Conservation (phyloP, 164 flowering plant genomes). For the Warburgia ugandensis region DNA sequence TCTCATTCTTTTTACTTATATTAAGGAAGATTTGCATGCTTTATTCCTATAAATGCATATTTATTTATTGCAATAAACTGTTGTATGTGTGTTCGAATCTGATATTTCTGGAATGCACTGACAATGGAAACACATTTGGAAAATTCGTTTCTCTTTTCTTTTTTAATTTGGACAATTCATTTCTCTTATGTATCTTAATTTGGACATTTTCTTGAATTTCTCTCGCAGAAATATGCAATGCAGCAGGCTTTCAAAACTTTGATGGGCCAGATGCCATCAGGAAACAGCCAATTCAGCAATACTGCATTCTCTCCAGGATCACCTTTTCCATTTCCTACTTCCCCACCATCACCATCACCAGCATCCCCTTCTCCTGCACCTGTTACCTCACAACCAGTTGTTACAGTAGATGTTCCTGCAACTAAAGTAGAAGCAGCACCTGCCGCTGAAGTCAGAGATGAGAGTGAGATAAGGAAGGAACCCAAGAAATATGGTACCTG, state of each 20-base stretch:
- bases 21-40: no score
- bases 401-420: conserved; percentile 66
- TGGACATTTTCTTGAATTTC: conserved; percentile 4
- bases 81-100: no score
- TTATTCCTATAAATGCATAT: no score
- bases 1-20: no score
- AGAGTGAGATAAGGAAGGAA: conserved; percentile 36
- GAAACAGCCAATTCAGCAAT: conserved; percentile 44
- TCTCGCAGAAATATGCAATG: conserved; percentile 85
- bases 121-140: no score
- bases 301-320: conserved; percentile 55
- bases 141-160: not conserved
- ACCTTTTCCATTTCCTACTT: conserved; percentile 57
- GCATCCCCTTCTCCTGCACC: conserved; percentile 30
- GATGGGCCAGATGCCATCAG: conserved; percentile 76
- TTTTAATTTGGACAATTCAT: not conserved
- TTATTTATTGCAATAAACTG: no score
- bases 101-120: no score
- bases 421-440: conserved; percentile 62
- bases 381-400: conserved; percentile 34
- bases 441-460: conserved; percentile 20
- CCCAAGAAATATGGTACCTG: conserved; percentile 54
- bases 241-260: conserved; percentile 86
- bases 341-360: conserved; percentile 32
- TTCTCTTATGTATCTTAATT: not conserved